Evolutionary conservation across 116 monocot genomes (phyloP), one percentile per base, ranked within the genome.

Genomic region (Phalaenopsis hybrid): DNA sequence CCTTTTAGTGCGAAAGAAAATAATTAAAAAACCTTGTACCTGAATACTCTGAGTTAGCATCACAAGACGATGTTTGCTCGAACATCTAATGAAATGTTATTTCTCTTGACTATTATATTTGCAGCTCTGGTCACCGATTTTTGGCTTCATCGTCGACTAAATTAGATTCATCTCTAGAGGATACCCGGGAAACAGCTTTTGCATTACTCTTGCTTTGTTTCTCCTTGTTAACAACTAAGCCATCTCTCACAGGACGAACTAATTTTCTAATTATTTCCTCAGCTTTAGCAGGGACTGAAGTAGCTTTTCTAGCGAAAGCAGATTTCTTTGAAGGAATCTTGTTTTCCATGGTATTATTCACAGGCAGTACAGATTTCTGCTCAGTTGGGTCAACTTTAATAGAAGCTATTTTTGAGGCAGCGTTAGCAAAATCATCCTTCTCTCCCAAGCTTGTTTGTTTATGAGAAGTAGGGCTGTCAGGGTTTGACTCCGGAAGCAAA

Each of bases 401-500:
- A 21, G 28, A 80, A 50, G 82, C 13, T 63, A 34, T 84, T 76
- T 37, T 82, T 55, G 81, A 34, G 44, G 80, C 72, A 34, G 76
- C 31, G 18, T 84, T 83, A 75, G 65, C 41, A 72, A n/a, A 46
- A 18, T 7, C 46, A 77, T 76, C 81, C 7, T 11, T 46, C 76
- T 72, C 83, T 16, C 34, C 65, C 13, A 84, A 80, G 51, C 76
- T 69, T 79, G 58, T 77, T 83, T 85, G 85, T 9, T 78, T 78
- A 55, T 79, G 82, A 50, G 79, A 68, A 52, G 46, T 77, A 15
- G 76, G 76, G 55, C 90, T 81, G 13, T 81, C 88, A 31, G 76
- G 67, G 69, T 74, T 61, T 65, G 81, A 82, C 84, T 92, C 87
- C 23, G 93, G 91, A 52, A 95, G 93, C 75, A 95, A 49, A 15